These are phyloP conservation scores for Scedosporium dehoogii DNA, from an alignment of 2,329 filamentous ascomycete genomes.

Conservation along the genomic window DNA sequence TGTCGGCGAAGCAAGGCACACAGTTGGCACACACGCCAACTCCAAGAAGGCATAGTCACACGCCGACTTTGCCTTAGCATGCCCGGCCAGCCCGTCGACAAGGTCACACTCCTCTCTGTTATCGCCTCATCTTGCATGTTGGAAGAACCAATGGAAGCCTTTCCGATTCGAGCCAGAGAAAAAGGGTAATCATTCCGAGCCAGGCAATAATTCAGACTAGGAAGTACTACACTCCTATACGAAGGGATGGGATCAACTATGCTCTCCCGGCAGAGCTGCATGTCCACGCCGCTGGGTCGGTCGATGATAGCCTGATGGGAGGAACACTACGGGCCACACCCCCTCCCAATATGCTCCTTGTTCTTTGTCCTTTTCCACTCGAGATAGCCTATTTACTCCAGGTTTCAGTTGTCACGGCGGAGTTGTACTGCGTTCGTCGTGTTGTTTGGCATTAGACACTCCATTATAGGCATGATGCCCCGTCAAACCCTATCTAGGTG, in stretches of 20 bases:
- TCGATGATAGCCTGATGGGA: neutral
- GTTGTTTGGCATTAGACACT: too few relatives aligned
- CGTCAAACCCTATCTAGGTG: neutral
- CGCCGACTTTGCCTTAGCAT: neutral
- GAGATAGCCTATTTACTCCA: too few relatives aligned
- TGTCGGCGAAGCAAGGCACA: neutral
- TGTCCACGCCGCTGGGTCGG: neutral
- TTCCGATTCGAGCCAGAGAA: neutral
- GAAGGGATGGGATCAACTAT: too few relatives aligned
- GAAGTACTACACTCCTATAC: too few relatives aligned
- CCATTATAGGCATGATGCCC: too few relatives aligned
- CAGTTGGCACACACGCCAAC: too few relatives aligned
- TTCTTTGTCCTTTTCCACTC: too few relatives aligned
- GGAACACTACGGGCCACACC: neutral
- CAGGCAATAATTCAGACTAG: neutral
- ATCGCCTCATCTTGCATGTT: too few relatives aligned
- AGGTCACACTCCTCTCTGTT: neutral
- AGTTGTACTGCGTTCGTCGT: too few relatives aligned
- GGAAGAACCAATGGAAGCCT: neutral
- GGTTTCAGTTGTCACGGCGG: too few relatives aligned
- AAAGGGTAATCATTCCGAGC: neutral
- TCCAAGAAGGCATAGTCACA: neutral
- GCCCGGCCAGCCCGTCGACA: neutral
- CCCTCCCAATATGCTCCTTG: too few relatives aligned
- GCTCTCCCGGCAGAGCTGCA: neutral